Conservation (phyloP, 2,329 filamentous ascomycete species). For the Aspergillus vadensis region DNA sequence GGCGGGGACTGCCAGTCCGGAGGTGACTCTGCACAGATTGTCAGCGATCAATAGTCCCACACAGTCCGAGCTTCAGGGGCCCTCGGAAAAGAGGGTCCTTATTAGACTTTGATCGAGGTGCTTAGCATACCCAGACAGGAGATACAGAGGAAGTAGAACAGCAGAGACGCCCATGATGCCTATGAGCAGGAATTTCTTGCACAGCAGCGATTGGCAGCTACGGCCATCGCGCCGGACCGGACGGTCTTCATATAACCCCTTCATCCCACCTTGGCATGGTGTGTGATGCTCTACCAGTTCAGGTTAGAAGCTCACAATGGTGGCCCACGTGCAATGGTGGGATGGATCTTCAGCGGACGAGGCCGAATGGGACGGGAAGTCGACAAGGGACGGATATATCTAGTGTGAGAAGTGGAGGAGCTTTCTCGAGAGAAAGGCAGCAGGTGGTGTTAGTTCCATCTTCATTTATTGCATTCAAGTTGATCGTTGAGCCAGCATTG, state of each 20-base stretch:
- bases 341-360: background rate
- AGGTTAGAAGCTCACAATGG: background rate
- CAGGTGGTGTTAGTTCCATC: too few relatives aligned
- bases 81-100: background rate
- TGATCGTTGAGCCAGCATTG: too few relatives aligned
- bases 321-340: background rate
- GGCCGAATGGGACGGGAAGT: background rate
- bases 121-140: slow-evolving; percentile 19
- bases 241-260: slow-evolving; percentile 18
- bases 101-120: background rate
- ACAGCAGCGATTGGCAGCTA: background rate
- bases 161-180: slow-evolving; percentile 17
- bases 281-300: slow-evolving; percentile 1
- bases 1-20: background rate
- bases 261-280: slow-evolving; percentile 16
- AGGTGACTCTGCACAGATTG: slow-evolving; percentile 12
- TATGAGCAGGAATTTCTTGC: background rate
- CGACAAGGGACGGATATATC: background rate
- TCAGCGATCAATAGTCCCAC: background rate
- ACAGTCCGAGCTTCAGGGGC: too few relatives aligned
- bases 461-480: too few relatives aligned
- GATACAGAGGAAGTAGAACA: slow-evolving; percentile 14
- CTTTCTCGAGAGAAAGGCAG: too few relatives aligned
- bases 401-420: background rate
- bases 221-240: background rate